These are phyloP conservation scores for Trypanosoma theileri DNA, from an alignment of 208 protist genomes.

Conservation along the genomic window DNA sequence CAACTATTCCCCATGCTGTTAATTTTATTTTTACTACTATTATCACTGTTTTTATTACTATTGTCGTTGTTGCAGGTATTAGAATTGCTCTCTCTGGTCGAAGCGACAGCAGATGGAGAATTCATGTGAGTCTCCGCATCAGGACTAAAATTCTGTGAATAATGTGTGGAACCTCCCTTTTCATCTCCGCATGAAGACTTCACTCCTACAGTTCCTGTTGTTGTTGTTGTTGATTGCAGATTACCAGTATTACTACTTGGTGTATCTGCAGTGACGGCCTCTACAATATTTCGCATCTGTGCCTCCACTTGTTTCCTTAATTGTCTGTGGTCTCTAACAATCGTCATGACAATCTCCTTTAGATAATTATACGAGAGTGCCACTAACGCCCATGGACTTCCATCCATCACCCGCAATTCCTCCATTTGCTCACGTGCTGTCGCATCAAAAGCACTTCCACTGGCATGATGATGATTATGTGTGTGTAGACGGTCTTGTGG, in stretches of 20 bases:
- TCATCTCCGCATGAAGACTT: too few relatives aligned
- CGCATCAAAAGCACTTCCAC: slow-evolving; percentile 34
- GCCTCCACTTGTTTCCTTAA: slow-evolving; percentile 61
- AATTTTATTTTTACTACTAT: not conserved
- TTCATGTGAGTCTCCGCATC: too few relatives aligned
- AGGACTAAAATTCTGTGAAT: too few relatives aligned
- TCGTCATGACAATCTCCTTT: slow-evolving; percentile 69
- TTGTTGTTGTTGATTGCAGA: too few relatives aligned
- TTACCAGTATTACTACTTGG: not conserved
- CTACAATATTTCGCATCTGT: slow-evolving; percentile 46
- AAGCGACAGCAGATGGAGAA: not conserved
- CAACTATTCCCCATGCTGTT: not conserved
- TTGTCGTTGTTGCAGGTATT: not conserved
- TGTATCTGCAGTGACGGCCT: slow-evolving; percentile 12
- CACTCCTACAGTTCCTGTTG: too few relatives aligned
- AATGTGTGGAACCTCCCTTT: too few relatives aligned
- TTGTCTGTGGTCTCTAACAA: slow-evolving; percentile 58
- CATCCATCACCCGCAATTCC: slow-evolving; percentile 88
- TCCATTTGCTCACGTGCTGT: slow-evolving; percentile 69
- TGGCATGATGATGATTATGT: slow-evolving; percentile 1
- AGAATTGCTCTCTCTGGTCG: not conserved
- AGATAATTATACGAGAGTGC: slow-evolving; percentile 75
- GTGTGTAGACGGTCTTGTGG: slow-evolving; percentile 8
- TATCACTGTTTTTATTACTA: not conserved
- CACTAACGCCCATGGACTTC: slow-evolving; percentile 74